phyloP scores from a whole-genome alignment of 805 yeast genomes.

The Schizosaccharomyces cryophilus region DNA sequence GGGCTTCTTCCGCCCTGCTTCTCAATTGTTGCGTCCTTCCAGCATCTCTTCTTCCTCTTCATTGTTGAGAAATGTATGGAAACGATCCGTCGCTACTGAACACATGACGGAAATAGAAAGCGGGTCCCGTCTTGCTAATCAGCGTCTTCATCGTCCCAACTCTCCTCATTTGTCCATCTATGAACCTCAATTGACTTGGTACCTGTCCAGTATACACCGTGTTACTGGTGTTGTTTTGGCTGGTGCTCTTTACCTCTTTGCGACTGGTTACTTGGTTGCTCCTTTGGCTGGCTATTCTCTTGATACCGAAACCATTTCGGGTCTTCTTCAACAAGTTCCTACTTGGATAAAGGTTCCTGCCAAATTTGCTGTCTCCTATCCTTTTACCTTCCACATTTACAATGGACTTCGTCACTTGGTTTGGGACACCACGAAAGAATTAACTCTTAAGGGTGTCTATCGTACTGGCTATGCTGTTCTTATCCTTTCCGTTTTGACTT shows the following conservation, averaged over 20 bases:
- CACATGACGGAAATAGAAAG: conserved; percentile 37
- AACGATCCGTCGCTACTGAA: conserved; percentile 15
- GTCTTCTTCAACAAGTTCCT: conserved; percentile 39
- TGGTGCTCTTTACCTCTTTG: conserved; percentile 37
- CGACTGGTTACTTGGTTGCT: conserved; percentile 49
- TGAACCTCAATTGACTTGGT: conserved; percentile 73
- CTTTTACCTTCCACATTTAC: conserved; percentile 65
- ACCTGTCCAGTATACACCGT: conserved; percentile 63
- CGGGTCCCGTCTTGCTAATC: conserved; percentile 45
- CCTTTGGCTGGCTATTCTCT: conserved; percentile 32
- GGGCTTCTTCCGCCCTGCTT: neutral
- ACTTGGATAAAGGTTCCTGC: conserved; percentile 31
- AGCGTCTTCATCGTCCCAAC: conserved; percentile 66
- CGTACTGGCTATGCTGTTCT: conserved; percentile 71
- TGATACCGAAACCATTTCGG: conserved; percentile 29
- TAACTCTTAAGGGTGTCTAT: conserved; percentile 69
- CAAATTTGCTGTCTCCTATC: conserved; percentile 51
- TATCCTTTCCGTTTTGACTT: conserved; percentile 32
- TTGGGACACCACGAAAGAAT: conserved; percentile 74
- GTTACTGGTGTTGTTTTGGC: conserved; percentile 63
- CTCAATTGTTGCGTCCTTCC: neutral
- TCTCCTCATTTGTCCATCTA: conserved; percentile 82
- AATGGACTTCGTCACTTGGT: conserved; percentile 82
- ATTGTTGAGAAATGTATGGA: neutral
- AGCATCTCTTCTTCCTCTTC: neutral